These are phyloP conservation scores for Colletotrichum nymphaeae DNA, from an alignment of 2,329 filamentous ascomycete genomes.

Conservation along the genomic window DNA sequence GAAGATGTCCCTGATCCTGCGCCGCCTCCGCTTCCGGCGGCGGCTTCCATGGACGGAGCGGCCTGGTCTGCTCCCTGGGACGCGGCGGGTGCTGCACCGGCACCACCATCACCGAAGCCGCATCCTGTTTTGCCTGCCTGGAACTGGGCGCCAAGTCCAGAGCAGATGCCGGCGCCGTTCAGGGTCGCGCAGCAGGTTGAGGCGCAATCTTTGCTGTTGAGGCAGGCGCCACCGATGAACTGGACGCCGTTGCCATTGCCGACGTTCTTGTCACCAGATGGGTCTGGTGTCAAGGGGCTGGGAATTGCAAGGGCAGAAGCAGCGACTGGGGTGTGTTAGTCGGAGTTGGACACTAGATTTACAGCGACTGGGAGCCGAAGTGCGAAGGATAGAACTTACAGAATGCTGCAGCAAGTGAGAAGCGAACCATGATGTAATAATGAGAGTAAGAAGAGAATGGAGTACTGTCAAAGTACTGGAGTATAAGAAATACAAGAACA, in stretches of 20 bases:
- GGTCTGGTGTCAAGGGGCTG: constrained; percentile 40
- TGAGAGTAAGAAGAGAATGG: not conserved
- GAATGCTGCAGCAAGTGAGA: constrained; percentile 16
- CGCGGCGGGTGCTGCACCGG: not conserved
- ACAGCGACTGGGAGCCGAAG: no score
- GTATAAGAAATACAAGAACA: not conserved
- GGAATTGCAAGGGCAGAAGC: constrained; percentile 36
- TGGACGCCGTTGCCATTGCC: constrained; percentile 42
- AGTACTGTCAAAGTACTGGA: not conserved
- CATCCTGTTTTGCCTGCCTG: constrained; percentile 44
- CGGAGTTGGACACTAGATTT: not conserved
- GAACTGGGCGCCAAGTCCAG: constrained; percentile 40
- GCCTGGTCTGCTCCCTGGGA: constrained; percentile 7
- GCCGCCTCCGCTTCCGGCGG: not conserved
- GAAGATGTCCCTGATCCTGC: not conserved
- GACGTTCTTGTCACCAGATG: constrained; percentile 42
- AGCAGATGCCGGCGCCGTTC: constrained; percentile 43
- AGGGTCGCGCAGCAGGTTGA: constrained; percentile 40
- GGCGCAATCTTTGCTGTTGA: constrained; percentile 43
- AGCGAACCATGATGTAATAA: constrained; percentile 31
- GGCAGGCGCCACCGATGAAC: constrained; percentile 45
- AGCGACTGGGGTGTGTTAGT: constrained; percentile 28
- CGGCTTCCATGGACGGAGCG: constrained; percentile 4
- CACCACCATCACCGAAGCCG: constrained; percentile 37
- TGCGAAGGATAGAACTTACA: constrained; percentile 17